Conservation (phyloP, 169 alveolate species). For the Eimeria acervulina region DNA sequence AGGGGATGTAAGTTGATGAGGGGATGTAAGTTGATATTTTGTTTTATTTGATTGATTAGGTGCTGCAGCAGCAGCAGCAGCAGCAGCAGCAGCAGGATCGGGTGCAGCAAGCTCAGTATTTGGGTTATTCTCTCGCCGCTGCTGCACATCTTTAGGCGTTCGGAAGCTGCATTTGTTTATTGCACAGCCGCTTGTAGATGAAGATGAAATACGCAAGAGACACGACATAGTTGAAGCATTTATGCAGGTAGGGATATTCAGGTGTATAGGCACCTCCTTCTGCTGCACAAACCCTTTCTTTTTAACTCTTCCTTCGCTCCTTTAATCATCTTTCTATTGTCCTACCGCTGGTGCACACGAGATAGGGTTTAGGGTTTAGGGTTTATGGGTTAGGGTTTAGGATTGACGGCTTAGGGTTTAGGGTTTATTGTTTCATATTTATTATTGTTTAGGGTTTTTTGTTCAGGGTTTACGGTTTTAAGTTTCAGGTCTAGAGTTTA, state of each 20-base stretch:
- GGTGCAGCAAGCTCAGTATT: background rate
- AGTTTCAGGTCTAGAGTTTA: too few relatives aligned
- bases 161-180: conserved; percentile 96
- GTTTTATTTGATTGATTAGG: too few relatives aligned
- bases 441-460: too few relatives aligned
- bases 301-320: background rate
- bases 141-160: conserved; percentile 97
- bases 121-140: conserved; percentile 73
- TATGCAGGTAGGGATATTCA: conserved; percentile 65
- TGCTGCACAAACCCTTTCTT: background rate
- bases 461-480: too few relatives aligned
- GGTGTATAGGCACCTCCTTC: conserved; percentile 18
- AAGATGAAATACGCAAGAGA: conserved; percentile 93
- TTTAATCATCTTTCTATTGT: too few relatives aligned
- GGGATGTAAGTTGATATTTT: too few relatives aligned
- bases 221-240: conserved; percentile 97
- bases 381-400: too few relatives aligned
- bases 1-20: too few relatives aligned
- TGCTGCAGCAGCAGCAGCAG: conserved; percentile 67
- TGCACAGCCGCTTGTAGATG: conserved; percentile 97
- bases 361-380: too few relatives aligned
- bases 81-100: conserved; percentile 17
- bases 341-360: too few relatives aligned
- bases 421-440: too few relatives aligned
- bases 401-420: too few relatives aligned